Evolutionary conservation across 2,329 filamentous ascomycete species (phyloP), one percentile per base, ranked within the genome.

Genomic region (Calonectria hawksworthii): DNA sequence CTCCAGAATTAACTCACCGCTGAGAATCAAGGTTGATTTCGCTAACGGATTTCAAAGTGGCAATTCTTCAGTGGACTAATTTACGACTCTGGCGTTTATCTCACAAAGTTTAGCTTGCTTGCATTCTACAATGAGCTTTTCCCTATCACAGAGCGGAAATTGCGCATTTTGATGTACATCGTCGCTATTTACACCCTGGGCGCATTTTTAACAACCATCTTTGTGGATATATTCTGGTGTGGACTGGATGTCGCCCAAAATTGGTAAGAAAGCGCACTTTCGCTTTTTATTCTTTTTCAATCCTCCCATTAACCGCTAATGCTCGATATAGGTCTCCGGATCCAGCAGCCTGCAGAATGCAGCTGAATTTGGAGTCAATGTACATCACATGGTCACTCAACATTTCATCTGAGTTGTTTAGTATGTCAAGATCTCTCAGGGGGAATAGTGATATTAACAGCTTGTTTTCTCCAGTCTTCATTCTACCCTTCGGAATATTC

Each of bases 101-200:
- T 61, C 4, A 16, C 56, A 8, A 61, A 61, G 9, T 38, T 41
- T 8, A 61, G 56, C 34, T 23, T 61, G 13, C 13, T 61, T 14
- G 56, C 56, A 41, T 61, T 61, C 34, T 61, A 61, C 26, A 61
- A 61, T 34, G 56, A 61, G 56, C 56, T 61, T 28, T 61, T 61
- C 10, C 56, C 56, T 28, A 38, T 61, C 9, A 61, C 56, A 34
- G 56, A 61, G 34, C 34, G 34, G 1, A 41, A 26, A 16, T 5
- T 61, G 8, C 56, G 56, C 34, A 28, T 61, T 26, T 28, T 0
- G 0, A 4, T 61, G 56, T 26, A 28, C 3, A 28, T 61, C n/a
- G n/a, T 61, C 7, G 32, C 56, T 4, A 38, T 38, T 41, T 61
- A 41, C 34, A 61, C 56, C 5, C 14, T 61, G 13, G 21, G 21